Evolutionary conservation across 75 land plant species (phyloP), one percentile per base, ranked within the genome.

Genomic region (Cryptomeria japonica): DNA sequence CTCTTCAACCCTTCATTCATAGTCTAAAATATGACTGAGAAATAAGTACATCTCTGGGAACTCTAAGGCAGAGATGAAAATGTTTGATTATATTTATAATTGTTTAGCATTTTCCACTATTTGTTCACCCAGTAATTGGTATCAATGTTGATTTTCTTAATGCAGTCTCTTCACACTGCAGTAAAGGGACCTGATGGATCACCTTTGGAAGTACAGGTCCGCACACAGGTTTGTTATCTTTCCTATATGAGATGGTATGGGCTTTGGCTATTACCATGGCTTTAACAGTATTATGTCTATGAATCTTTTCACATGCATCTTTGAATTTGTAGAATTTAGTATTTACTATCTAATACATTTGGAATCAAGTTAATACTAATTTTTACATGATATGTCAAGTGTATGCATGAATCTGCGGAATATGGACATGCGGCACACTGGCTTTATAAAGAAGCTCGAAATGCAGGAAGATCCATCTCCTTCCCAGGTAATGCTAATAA

Each of bases 361-460:
- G n/a, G 25, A 76, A 79, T 37, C 28, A 12, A 39, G 83, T 37
- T 53, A 86, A 86, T 37, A 5, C 78, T 86, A 51, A 83, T 42
- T 83, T 72, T 34, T 36, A 80, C n/a, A 78, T 85, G 82, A 39
- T 55, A n/a, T 73, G 75, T 91, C 51, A 75, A 98, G 99, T 87
- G 93, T 84, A 98, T 98, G 99, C 99, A 98, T 93, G 97, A 95
- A 58, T 89, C 95, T 90, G 99, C 99, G 22, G 99, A 98, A 87
- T 92, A 88, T 91, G 99, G 99, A 55, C 98, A 93, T 90, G 98
- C 99, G 85, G 99, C 99, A 55, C 99, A 98, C 88, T 98, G 99
- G 99, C 91, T 98, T 83, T 98, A 98, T 80, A 98, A 98, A 87
- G 99, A 98, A 90, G 89, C 94, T 80, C 94, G 90, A 87, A 94